Base-by-base conservation (phyloP, 1,284 basidiomycete species). In the Ustilago tritici region DNA sequence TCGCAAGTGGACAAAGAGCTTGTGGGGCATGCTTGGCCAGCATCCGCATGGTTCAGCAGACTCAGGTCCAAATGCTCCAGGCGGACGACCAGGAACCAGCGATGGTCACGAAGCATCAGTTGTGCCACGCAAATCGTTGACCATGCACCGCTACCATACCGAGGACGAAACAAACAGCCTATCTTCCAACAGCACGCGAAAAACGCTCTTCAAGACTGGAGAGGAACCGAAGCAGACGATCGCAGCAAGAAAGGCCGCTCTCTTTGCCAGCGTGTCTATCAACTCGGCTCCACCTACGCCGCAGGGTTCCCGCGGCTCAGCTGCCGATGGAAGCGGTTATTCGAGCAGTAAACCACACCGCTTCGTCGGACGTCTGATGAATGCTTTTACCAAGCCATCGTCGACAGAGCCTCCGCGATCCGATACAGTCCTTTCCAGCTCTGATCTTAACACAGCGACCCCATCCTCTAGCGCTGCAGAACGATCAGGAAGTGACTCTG, bases 11-110 rank as follows among this genome's bases (percentile, higher is more conserved):
- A 74, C 66, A 0, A 78, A 72, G 57, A 69, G 71, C 56, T 52
- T 80, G 28, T 80, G 78, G 78, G 76, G 78, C 8, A 77, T 70
- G 65, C 57, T 75, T 11, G 60, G 66, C 11, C 62, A 68, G 46
- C 65, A 64, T 28, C 49, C 61, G 34, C 54, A 65, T 12, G 57
- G 19, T 11, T 63, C 60, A 14, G 60, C 70, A 52, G 64, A 63
- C 8, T 10, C 62, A 17, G 17, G 32, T 15, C 28, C 34, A 9
- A 57, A 49, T 19, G 3, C 54, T 2, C 55, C 55, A 7, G 11
- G 32, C 4, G 70, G 40, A 31, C 46, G 65, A 35, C 61, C 71
- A 2, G 59, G 59, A 3, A 65, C 66, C 5, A 62, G 62, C 55
- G 60, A 63, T n/a, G 62, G 62, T n/a, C 59, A 55, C 8, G 62